These are phyloP conservation scores for Tuber indicum DNA, from an alignment of 495 filamentous ascomycete species.

Conservation along the genomic window DNA sequence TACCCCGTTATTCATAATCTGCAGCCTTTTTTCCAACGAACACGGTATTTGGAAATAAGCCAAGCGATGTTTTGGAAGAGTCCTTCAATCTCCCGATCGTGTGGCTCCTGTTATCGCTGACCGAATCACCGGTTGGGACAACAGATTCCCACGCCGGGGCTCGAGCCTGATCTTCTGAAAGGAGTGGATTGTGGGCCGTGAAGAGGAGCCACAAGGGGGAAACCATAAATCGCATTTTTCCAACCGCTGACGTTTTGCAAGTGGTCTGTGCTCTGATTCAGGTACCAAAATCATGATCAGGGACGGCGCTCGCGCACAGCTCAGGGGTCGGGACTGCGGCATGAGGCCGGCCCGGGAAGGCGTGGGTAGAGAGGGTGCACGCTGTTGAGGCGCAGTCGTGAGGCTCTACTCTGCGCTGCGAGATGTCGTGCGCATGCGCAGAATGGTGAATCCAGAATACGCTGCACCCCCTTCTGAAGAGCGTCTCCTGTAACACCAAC, in stretches of 20 bases:
- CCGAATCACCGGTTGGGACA: neutral
- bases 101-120: neutral
- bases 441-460: neutral
- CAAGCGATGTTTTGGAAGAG: neutral
- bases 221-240: neutral
- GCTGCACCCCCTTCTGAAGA: neutral
- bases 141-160: neutral
- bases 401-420: neutral
- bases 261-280: neutral
- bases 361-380: neutral
- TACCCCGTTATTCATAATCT: neutral
- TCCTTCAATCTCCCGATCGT: neutral
- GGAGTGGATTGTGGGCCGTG: neutral
- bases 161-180: neutral
- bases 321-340: neutral
- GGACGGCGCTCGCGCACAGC: neutral
- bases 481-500: slow-evolving; percentile 2
- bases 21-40: neutral
- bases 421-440: neutral
- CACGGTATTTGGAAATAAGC: neutral
- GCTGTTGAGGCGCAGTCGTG: neutral
- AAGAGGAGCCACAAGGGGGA: neutral
- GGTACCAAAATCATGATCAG: slow-evolving; percentile 1
- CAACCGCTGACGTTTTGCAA: neutral
- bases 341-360: neutral